phyloP scores from a whole-genome alignment of 2,329 filamentous ascomycete genomes.

The Fusarium piperis region DNA sequence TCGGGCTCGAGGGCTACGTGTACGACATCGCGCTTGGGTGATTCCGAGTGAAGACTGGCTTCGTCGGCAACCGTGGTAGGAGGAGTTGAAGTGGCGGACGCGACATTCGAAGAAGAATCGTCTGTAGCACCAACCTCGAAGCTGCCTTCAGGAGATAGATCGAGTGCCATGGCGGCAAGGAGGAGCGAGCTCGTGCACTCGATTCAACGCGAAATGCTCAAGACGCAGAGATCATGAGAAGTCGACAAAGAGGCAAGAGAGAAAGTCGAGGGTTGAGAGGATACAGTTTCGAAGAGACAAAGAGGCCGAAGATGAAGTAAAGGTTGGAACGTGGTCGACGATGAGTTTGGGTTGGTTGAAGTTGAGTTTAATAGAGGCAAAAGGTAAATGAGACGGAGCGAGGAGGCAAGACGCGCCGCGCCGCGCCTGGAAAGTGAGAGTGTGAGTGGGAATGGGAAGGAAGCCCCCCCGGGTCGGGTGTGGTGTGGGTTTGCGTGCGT shows the following conservation, averaged over 20 bases:
- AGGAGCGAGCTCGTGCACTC: constrained; percentile 11
- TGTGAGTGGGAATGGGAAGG: constrained; percentile 6
- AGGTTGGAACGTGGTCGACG: background rate
- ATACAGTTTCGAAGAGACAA: background rate
- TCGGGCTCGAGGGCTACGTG: constrained; percentile 43
- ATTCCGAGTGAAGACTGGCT: constrained; percentile 63
- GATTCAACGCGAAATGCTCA: constrained; percentile 34
- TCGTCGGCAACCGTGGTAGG: constrained; percentile 73
- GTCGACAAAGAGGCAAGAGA: background rate
- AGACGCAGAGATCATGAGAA: constrained; percentile 15
- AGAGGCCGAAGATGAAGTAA: background rate
- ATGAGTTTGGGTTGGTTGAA: background rate
- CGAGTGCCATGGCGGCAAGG: constrained; percentile 44
- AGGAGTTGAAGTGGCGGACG: constrained; percentile 70
- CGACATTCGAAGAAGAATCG: constrained; percentile 60
- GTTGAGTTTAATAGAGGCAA: constrained; percentile 6
- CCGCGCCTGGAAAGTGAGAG: constrained; percentile 31
- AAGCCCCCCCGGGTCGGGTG: background rate
- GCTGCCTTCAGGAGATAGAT: constrained; percentile 46
- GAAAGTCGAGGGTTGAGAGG: background rate
- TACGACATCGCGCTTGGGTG: constrained; percentile 52
- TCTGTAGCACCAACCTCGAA: constrained; percentile 39
- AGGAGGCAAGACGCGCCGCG: constrained; percentile 36
- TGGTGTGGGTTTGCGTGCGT: constrained; percentile 5
- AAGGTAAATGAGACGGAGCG: constrained; percentile 5